Evolutionary conservation across 495 filamentous ascomycete genomes (phyloP), one percentile per base, ranked within the genome.

Genomic region (Penicillium robsamsonii): DNA sequence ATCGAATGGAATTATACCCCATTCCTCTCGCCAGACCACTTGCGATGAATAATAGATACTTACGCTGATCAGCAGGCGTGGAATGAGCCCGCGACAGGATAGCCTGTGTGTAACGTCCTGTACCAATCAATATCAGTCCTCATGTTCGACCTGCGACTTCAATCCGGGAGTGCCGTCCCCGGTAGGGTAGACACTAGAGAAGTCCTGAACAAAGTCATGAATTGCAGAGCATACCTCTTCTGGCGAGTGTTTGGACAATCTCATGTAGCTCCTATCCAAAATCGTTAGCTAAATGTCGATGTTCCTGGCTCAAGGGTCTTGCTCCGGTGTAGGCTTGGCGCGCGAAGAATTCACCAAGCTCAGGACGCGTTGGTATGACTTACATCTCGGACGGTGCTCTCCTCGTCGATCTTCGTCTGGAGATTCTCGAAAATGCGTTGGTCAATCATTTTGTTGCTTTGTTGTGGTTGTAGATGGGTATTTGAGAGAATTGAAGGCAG

Each of bases 31-130:
- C 9, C 22, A 27, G 12, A 25, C 29, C 10, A 25, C 3, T 43
- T 0, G 48, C 33, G 29, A 20, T 54, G 52, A 17, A 17, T 47
- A 37, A 20, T 54, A 50, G 18, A 15, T 47, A 78, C 84, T 65
- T 77, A 96, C 93, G 77, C 51, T 95, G 81, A 29, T 85, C 78
- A 35, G 84, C 79, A 25, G 91, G 86, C 0, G 91, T 95, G 5
- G 91, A 94, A 70, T 98, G 94, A 33, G 91, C 89, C 61, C 89
- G 73, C n/a, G 93, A 91, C 44, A 97, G 82, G 45, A 88, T 81
- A 55, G 92, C 90, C 66, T 87, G 86, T 8, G 88, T 87, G 54
- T 79, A 83, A 58, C 90, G 81, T 22, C 78, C 78, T 80, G 46
- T 35, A 44, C 8, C 43, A 40, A 44, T 30, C 44, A 35, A 27